Evolutionary conservation across 1,284 basidiomycete species (phyloP).

Genomic region (Takashimella koratensis): DNA sequence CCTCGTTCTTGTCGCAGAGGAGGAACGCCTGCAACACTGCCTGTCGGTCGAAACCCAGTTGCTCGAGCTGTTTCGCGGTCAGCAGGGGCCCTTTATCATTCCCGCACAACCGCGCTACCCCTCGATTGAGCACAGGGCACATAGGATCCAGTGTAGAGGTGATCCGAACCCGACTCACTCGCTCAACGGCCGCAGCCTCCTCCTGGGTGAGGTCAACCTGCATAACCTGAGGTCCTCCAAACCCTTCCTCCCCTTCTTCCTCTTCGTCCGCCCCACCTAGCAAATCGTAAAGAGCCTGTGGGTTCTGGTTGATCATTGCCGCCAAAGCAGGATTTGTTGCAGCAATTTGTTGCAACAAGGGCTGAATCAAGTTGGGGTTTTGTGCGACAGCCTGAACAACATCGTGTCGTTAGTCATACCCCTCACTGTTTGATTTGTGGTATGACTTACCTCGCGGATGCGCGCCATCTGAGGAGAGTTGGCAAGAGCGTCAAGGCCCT

Average conservation of each 20-base stretch:
- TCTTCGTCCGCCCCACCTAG: constrained; percentile 53
- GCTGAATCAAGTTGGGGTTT: constrained; percentile 75
- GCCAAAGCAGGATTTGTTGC: constrained; percentile 69
- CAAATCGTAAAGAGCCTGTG: constrained; percentile 64
- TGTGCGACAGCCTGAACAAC: constrained; percentile 59
- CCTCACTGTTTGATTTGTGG: too few species aligned
- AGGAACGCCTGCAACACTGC: constrained; percentile 78
- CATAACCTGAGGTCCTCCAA: constrained; percentile 62
- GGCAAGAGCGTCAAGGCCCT: constrained; percentile 49
- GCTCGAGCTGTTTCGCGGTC: constrained; percentile 77
- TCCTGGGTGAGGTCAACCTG: constrained; percentile 67
- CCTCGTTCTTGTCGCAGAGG: constrained; percentile 92
- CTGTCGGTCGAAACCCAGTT: constrained; percentile 77
- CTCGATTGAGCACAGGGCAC: too few species aligned
- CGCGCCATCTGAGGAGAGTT: constrained; percentile 63
- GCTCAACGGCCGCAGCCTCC: constrained; percentile 77
- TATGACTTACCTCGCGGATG: constrained; percentile 53
- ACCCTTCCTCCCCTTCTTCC: constrained; percentile 51
- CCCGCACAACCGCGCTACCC: too few species aligned
- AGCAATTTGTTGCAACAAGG: constrained; percentile 77
- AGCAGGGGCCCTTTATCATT: too few species aligned
- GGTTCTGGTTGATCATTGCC: constrained; percentile 63
- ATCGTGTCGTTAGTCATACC: too few species aligned
- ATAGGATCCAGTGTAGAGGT: too few species aligned
- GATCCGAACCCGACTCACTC: constrained; percentile 56